Percentiles rank a stretch among this genome's conserved stretches.
Conservation (phyloP, 257 asterid species). For the Solanum pennellii region DNA sequence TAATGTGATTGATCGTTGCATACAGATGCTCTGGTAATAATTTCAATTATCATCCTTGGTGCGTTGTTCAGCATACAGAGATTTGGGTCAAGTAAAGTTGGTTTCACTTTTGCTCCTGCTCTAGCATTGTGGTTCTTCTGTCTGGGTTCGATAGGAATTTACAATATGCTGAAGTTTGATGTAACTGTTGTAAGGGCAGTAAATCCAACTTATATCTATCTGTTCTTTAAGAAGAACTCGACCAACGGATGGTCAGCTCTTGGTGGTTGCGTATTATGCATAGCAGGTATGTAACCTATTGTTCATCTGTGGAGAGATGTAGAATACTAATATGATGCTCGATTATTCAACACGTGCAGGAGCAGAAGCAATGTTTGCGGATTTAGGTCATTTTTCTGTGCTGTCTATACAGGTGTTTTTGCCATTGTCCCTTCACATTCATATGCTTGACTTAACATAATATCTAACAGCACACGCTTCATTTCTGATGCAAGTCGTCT, state of each 20-base stretch:
- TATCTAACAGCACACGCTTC: background rate
- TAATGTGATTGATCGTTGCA: background rate
- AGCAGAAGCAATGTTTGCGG: constrained; percentile 99
- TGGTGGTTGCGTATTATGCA: constrained; percentile 97
- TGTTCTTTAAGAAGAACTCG: constrained; percentile 65
- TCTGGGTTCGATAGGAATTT: constrained; percentile 75
- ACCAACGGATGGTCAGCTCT: constrained; percentile 81
- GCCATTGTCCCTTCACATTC: background rate
- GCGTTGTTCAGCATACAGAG: constrained; percentile 81
- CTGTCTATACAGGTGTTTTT: constrained; percentile 73
- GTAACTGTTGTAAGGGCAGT: constrained; percentile 60
- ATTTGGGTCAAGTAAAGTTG: constrained; percentile 85
- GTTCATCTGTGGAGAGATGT: background rate
- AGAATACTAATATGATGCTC: background rate
- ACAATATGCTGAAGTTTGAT: constrained; percentile 64
- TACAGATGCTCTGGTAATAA: constrained; percentile 81
- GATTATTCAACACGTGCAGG: constrained; percentile 29
- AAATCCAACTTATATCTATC: constrained; percentile 75
- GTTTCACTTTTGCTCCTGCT: constrained; percentile 85
- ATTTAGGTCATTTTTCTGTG: constrained; percentile 89
- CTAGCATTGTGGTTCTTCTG: constrained; percentile 87
- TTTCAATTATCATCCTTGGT: constrained; percentile 68
- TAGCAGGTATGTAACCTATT: constrained; percentile 59
- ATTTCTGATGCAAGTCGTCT: background rate
- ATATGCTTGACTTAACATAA: background rate